Conservation (phyloP, 2,329 filamentous ascomycete genomes). For the Xylaria sp. region DNA sequence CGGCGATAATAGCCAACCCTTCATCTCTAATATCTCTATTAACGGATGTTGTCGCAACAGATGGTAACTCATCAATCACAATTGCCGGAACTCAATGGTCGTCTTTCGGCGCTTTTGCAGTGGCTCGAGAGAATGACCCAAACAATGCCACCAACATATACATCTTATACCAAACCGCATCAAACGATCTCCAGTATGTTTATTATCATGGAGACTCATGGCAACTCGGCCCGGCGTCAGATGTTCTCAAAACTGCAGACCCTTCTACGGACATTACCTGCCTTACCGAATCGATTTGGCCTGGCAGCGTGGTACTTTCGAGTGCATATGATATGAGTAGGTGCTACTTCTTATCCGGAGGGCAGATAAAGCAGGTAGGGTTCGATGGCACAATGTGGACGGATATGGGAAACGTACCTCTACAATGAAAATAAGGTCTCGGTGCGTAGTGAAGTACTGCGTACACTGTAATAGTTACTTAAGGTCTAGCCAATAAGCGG, state of each 20-base stretch:
- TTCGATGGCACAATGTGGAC: conserved; percentile 15
- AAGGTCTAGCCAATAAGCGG: too few relatives aligned
- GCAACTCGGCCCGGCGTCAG: background rate
- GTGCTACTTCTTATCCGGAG: conserved; percentile 10
- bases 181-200: conserved; percentile 14
- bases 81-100: background rate
- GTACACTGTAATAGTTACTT: background rate
- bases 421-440: too few relatives aligned
- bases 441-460: too few relatives aligned
- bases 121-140: conserved; percentile 4
- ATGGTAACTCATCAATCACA: background rate
- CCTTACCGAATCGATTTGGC: conserved; percentile 13
- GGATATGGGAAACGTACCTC: conserved; percentile 4
- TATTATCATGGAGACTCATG: conserved; percentile 10
- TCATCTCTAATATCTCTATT: background rate
- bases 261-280: conserved; percentile 18
- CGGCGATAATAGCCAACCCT: background rate
- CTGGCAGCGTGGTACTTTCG: background rate
- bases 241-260: conserved; percentile 17
- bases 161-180: conserved; percentile 18
- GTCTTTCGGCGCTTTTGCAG: conserved; percentile 19
- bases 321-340: conserved; percentile 17
- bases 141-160: conserved; percentile 14
- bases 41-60: background rate
- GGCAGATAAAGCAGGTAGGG: background rate